Evolutionary conservation across 2,329 filamentous ascomycete genomes (phyloP), one percentile per base, ranked within the genome.

Genomic region (Curvularia eragrostidis): DNA sequence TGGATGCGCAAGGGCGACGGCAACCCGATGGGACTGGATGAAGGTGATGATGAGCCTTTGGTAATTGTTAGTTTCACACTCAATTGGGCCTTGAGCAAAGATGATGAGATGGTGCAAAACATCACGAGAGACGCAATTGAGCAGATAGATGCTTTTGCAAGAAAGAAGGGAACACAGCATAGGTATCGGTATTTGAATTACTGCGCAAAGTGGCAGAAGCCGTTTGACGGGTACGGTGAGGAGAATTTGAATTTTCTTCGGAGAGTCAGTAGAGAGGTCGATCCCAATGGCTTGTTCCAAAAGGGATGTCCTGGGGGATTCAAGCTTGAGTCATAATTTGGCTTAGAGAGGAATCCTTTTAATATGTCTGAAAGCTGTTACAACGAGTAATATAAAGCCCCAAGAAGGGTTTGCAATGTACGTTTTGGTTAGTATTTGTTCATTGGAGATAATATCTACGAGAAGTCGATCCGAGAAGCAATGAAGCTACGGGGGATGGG

Each of bases 171-270:
- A 2, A 72, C 60, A 2, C 39, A 30, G 5, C 63, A 72, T 58
- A 61, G 54, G 1, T 71, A 68, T 48, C 56, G 61, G 9, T 75
- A 76, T 36, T 39, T 75, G 24, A 78, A 76, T 44, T 78, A 79
- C 51, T 76, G 75, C 7, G 73, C 63, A 5, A 62, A 58, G 13
- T 78, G 74, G 71, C 77, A 79, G 60, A 70, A 73, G 30, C 75
- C 74, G 1, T 71, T 78, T 43, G 63, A 61, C 2, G 62, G 71
- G 3, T 75, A 77, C 43, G 74, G 76, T 4, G 49, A 63, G 19
- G 66, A 64, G 10, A 74, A 68, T 43, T 47, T 68, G 47, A 54
- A 61, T n/a, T 66, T 69, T 4, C 48, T 78, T 58, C 59, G 55
- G 47, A 47, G 56, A 5, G 69, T 73, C 9, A 75, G 73, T 58